Base-by-base conservation (phyloP, 2,329 filamentous ascomycete species). In the Eutypella sp. region DNA sequence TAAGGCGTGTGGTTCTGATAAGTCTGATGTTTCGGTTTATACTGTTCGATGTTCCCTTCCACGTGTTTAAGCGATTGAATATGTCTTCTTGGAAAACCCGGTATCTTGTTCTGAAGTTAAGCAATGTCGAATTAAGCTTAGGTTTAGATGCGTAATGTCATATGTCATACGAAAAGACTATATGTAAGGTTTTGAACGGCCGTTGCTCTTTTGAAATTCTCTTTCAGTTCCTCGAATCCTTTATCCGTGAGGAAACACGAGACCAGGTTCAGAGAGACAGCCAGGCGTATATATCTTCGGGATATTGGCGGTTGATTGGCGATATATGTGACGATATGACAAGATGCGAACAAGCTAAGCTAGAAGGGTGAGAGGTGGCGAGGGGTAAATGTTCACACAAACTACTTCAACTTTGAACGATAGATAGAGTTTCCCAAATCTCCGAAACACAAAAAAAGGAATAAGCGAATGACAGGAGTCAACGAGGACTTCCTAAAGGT, bases 401-500 rank as follows among this genome's bases (percentile, higher is more conserved):
- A 53, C 55, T 55, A 57, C 54, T n/a, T n/a, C n/a, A n/a, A n/a
- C n/a, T n/a, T n/a, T 48, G 50, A 51, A 53, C 51, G 63, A 64
- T 61, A 59, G 59, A 61, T 67, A 60, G 65, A 57, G 49, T n/a
- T n/a, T n/a, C 56, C 52, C 51, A 59, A 60, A 57, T 63, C 56
- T 61, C 60, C 67, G 67, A 69, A 72, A 72, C 70, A 70, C 65
- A 71, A 74, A 71, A 70, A 66, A 72, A 67, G 67, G 63, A 65
- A 68, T 71, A 82, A 85, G 81, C 81, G 81, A 85, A 79, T 82
- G 81, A 84, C 80, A 82, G 81, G 81, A 84, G 81, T 75, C 81
- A 71, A 76, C 81, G 81, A 84, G 81, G 81, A 81, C 79, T 84
- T 84, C 81, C 81, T 81, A 77, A 66, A 64, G 65, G 57, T 58